Evolutionary conservation across 2,329 filamentous ascomycete species (phyloP), one percentile per base, ranked within the genome.

Genomic region (Aspergillus arachidicola): DNA sequence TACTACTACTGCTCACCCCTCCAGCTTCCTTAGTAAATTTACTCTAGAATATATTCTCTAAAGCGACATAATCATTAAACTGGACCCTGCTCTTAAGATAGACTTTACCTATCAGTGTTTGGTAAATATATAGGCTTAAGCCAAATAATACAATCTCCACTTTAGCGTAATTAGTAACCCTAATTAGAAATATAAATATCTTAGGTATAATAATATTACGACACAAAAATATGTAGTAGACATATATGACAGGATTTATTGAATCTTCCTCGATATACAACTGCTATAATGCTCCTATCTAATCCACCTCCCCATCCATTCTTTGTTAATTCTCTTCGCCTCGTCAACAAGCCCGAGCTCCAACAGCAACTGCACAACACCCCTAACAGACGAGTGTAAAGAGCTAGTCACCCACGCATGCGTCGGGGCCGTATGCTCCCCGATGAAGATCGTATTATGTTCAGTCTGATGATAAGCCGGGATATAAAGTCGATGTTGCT

Each of bases 231-330:
- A 34, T 34, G 32, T 11, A 32, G 16, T 38, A 38, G 36, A 38
- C 1, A 4, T 38, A 19, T 19, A 19, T 38, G 36, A 19, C 36
- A 41, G 6, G 12, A n/a, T 41, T 16, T 41, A 2, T 9, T 9
- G 16, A 6, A 41, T 1, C 3, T 3, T 9, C 2, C 2, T 41
- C 6, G 16, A 7, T 41, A 19, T 41, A 19, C n/a, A 45, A 3
- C 4, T 21, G 1, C 43, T 12, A 1, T 2, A 5, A 11, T 14
- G 1, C n/a, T 26, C 36, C 58, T 51, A 57, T 21, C 58, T 38
- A 67, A 89, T 88, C 87, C 87, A 91, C 65, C 88, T 81, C 6
- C 85, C 87, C 87, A 90, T 90, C 88, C 88, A 91, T 63, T 84
- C 84, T 43, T 86, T 79, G 10, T 85, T 86, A 6, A 89, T 80